A percentile compares a stretch with the other conserved stretches of the same genome.
These are phyloP conservation scores for Hypseocharis bilobata DNA, from an alignment of 441 rosid species.

Conservation along the genomic window DNA sequence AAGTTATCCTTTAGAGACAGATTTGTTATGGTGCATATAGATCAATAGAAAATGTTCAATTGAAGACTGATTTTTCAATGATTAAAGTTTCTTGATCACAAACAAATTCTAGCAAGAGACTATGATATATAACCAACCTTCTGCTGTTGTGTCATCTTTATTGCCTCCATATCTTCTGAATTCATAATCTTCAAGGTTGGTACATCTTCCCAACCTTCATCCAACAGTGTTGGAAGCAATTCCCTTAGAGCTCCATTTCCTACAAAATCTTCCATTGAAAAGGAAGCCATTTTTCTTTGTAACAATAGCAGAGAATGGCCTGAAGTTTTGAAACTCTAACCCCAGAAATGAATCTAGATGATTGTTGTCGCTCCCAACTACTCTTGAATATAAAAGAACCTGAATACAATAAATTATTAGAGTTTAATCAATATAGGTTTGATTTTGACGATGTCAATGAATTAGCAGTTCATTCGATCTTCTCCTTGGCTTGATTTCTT, in stretches of 20 bases:
- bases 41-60: neutral
- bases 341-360: neutral
- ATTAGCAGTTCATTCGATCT: constrained; percentile 10
- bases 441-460: constrained; percentile 12
- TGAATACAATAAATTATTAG: neutral
- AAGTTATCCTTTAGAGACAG: constrained; percentile 1
- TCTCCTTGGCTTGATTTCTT: constrained; percentile 1
- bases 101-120: constrained; percentile 2
- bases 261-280: constrained; percentile 50
- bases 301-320: constrained; percentile 11
- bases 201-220: constrained; percentile 70
- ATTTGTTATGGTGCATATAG: neutral
- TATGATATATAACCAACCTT: constrained; percentile 33
- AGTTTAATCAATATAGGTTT: constrained; percentile 1
- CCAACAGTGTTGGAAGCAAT: constrained; percentile 44
- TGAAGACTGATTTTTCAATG: neutral
- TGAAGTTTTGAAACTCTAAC: constrained; percentile 6
- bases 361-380: constrained; percentile 3
- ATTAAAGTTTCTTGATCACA: neutral
- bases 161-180: constrained; percentile 43
- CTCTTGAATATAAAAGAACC: constrained; percentile 8
- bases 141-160: constrained; percentile 48
- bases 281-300: constrained; percentile 45
- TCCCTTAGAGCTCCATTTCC: constrained; percentile 45
- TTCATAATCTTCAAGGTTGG: constrained; percentile 62